Conservation (phyloP, 1,284 basidiomycete species). For the Spongispora temasekensis region DNA sequence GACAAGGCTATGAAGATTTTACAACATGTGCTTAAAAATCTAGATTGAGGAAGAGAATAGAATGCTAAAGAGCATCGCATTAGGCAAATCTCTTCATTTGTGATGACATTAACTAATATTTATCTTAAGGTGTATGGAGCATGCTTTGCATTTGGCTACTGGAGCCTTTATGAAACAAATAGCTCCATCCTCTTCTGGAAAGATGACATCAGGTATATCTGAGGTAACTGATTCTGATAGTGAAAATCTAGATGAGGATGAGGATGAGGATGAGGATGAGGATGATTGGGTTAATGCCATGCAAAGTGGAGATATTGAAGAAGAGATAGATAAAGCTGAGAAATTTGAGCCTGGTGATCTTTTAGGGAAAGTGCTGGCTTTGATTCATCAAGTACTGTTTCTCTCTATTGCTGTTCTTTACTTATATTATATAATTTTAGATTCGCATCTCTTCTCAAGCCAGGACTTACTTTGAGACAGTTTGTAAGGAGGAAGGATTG, state of each 20-base stretch:
- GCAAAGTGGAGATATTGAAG: not conserved
- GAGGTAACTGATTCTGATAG: too few relatives aligned
- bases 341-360: not conserved
- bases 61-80: not conserved
- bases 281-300: not conserved
- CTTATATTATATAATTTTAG: not conserved
- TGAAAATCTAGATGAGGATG: not conserved
- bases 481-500: not conserved
- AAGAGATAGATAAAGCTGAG: not conserved
- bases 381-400: not conserved
- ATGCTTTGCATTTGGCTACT: not conserved
- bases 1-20: not conserved
- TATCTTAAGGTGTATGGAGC: not conserved
- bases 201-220: not conserved
- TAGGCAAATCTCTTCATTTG: not conserved
- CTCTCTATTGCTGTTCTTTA: not conserved
- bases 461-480: not conserved
- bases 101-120: not conserved
- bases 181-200: not conserved
- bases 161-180: not conserved
- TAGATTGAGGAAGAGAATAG: not conserved
- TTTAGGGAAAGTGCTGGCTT: not conserved
- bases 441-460: not conserved
- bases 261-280: too few relatives aligned
- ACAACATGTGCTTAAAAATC: not conserved